phyloP scores from a whole-genome alignment of 768 basidiomycete species.

The Tubosaeta sp. region DNA sequence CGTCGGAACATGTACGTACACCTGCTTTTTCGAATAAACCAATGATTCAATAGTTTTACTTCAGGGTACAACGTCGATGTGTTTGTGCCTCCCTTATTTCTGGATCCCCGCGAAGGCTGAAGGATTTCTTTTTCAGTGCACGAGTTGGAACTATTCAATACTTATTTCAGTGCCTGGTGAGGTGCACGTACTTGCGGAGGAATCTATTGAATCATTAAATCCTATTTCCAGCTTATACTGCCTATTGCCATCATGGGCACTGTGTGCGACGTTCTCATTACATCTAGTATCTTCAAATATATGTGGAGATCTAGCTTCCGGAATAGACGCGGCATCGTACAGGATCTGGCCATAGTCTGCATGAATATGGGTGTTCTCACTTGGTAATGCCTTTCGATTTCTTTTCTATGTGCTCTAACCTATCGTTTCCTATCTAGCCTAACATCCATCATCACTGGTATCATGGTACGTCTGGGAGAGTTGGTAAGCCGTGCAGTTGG shows the following conservation, averaged over 20 bases:
- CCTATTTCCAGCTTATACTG: slow-evolving; percentile 1
- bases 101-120: not conserved
- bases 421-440: not conserved
- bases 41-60: not conserved
- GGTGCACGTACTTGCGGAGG: not conserved
- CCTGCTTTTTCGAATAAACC: not conserved
- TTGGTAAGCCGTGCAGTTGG: no score
- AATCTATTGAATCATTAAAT: not conserved
- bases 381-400: slow-evolving; percentile 1
- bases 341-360: slow-evolving; percentile 8
- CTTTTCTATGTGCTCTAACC: not conserved
- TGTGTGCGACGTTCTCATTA: slow-evolving; percentile 9
- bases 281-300: slow-evolving; percentile 8
- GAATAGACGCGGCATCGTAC: slow-evolving; percentile 4
- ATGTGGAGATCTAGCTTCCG: slow-evolving; percentile 13
- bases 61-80: slow-evolving; percentile 5
- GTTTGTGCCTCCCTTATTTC: not conserved
- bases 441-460: not conserved
- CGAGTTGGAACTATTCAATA: slow-evolving; percentile 4
- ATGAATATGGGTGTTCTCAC: slow-evolving; percentile 12
- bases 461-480: slow-evolving; percentile 1
- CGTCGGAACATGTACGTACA: slow-evolving; percentile 3
- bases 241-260: slow-evolving; percentile 1
- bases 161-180: slow-evolving; percentile 3
- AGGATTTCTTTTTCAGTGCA: not conserved